Conservation (phyloP, 129 eudicot genomes). For the Apium graveolens region DNA sequence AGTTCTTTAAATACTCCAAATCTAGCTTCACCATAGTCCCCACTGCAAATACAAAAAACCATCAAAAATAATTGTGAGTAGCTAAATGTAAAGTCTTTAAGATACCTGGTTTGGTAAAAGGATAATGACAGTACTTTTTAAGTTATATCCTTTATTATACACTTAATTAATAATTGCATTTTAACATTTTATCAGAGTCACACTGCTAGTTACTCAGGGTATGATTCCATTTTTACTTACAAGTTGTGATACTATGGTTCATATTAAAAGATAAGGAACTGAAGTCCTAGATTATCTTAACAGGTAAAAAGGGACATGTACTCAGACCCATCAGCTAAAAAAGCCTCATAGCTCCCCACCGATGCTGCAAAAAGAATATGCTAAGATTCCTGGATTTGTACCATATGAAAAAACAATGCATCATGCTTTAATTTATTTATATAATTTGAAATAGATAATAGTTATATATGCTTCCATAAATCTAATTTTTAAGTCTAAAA, state of each 20-base stretch:
- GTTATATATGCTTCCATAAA: too few species aligned
- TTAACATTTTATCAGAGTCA: too few species aligned
- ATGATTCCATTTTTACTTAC: neutral
- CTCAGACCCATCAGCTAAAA: constrained; percentile 98
- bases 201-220: too few species aligned
- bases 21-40: constrained; percentile 83
- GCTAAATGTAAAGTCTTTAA: constrained; percentile 1
- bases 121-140: too few species aligned
- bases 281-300: neutral
- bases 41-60: constrained; percentile 38
- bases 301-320: constrained; percentile 41
- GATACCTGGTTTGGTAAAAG: constrained; percentile 8
- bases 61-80: neutral
- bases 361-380: constrained; percentile 99
- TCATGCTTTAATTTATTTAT: too few species aligned
- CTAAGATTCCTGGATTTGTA: too few species aligned
- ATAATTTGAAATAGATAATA: too few species aligned
- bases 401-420: too few species aligned
- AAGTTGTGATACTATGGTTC: neutral
- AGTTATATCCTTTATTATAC: too few species aligned
- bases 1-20: constrained; percentile 70
- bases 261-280: neutral
- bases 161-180: too few species aligned
- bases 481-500: too few species aligned
- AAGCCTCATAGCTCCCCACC: constrained; percentile 97